phyloP scores from a whole-genome alignment of 805 yeast species.

The Yarrowia sp. region DNA sequence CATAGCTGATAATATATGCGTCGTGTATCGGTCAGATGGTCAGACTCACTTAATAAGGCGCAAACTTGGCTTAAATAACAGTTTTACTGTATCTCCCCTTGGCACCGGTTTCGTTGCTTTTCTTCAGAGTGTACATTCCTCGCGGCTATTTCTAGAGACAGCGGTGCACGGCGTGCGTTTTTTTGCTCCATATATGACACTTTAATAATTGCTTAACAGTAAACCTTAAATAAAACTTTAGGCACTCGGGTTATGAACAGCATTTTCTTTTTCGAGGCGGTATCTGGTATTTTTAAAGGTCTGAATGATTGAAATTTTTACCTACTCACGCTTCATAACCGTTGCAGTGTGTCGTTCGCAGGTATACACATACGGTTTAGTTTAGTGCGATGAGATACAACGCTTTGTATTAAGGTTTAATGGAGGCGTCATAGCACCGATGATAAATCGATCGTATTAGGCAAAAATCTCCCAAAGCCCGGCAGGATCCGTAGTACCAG shows the following conservation, averaged over 20 bases:
- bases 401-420: not conserved
- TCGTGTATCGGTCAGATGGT: too few species aligned
- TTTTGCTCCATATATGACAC: slow-evolving; percentile 3
- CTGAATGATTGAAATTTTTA: too few species aligned
- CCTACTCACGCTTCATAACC: too few species aligned
- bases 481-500: not conserved
- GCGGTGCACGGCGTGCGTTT: slow-evolving; percentile 8
- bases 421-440: not conserved
- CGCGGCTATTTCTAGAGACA: not conserved
- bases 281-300: too few species aligned
- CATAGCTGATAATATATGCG: too few species aligned
- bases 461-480: slow-evolving; percentile 16
- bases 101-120: not conserved
- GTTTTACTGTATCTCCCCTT: not conserved
- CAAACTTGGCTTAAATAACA: too few species aligned
- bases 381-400: not conserved
- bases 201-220: slow-evolving; percentile 12
- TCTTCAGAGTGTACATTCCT: not conserved
- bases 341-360: too few species aligned
- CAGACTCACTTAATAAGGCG: too few species aligned
- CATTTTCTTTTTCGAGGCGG: too few species aligned
- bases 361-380: not conserved
- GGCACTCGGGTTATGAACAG: too few species aligned
- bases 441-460: not conserved
- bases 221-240: too few species aligned